phyloP scores from a whole-genome alignment of 257 asterid genomes.

The Solanum sejunctum region DNA sequence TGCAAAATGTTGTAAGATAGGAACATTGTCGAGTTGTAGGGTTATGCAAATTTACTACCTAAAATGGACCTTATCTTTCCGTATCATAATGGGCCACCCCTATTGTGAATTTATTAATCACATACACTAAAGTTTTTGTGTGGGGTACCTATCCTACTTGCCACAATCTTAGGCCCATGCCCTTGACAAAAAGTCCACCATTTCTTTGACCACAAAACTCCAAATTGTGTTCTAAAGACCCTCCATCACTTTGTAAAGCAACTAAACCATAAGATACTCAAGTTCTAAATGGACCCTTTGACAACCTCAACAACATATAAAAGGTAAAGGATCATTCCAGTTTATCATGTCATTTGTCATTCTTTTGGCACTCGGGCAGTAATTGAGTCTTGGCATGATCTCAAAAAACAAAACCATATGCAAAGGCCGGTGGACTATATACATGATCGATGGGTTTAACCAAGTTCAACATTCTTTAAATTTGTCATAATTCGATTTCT shows the following conservation, averaged over 20 bases:
- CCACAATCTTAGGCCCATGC: not conserved
- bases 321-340: not conserved
- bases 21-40: not conserved
- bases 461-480: not conserved
- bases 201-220: constrained; percentile 2
- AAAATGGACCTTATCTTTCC: not conserved
- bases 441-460: not conserved
- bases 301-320: not conserved
- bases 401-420: not conserved
- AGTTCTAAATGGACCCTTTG: not conserved
- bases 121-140: constrained; percentile 3
- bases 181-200: not conserved
- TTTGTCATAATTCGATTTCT: no score
- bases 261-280: not conserved
- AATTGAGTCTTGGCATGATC: not conserved
- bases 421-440: not conserved
- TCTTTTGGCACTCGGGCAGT: not conserved
- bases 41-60: not conserved
- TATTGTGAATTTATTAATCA: not conserved
- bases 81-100: constrained; percentile 13
- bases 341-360: not conserved
- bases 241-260: not conserved
- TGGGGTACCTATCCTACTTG: constrained; percentile 1
- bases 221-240: not conserved
- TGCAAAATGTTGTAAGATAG: not conserved